Percentiles rank a stretch among this genome's conserved stretches.
phyloP scores from a whole-genome alignment of 495 filamentous ascomycete species.

The Penicillium dipodomyicola region DNA sequence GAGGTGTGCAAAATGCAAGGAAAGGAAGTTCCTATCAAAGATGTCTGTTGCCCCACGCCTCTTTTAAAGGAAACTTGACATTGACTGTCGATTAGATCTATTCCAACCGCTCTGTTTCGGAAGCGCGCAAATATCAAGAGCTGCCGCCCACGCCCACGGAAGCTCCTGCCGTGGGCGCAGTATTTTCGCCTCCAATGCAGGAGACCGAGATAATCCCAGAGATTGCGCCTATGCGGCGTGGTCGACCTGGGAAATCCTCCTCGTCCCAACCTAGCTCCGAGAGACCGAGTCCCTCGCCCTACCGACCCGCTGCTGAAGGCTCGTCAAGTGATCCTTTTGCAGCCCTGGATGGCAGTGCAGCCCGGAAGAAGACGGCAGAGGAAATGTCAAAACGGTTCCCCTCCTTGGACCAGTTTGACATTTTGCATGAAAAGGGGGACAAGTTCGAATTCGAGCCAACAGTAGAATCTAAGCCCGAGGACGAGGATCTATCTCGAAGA shows the following conservation, averaged over 20 bases:
- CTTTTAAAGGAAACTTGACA: slow-evolving; percentile 7
- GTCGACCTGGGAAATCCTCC: slow-evolving; percentile 64
- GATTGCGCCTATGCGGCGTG: slow-evolving; percentile 90
- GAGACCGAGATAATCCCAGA: slow-evolving; percentile 77
- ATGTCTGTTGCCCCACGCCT: slow-evolving; percentile 57
- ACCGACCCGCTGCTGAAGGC: slow-evolving; percentile 44
- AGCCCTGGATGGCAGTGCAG: slow-evolving; percentile 67
- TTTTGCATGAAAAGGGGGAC: slow-evolving; percentile 79
- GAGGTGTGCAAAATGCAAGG: slow-evolving; percentile 89
- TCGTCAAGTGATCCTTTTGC: slow-evolving; percentile 84
- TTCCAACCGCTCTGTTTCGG: slow-evolving; percentile 62
- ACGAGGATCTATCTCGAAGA: slow-evolving; percentile 65
- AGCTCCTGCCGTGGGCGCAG: slow-evolving; percentile 65
- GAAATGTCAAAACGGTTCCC: slow-evolving; percentile 86
- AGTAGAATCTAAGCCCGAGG: slow-evolving; percentile 44
- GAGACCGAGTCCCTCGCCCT: slow-evolving; percentile 72
- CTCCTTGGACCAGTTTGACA: slow-evolving; percentile 86
- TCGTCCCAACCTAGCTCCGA: slow-evolving; percentile 41
- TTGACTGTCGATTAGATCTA: slow-evolving; percentile 66
- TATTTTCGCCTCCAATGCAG: slow-evolving; percentile 62
- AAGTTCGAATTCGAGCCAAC: slow-evolving; percentile 84
- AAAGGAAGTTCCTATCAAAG: slow-evolving; percentile 83
- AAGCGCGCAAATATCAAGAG: slow-evolving; percentile 59
- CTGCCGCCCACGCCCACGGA: slow-evolving; percentile 54
- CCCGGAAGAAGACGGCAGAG: slow-evolving; percentile 56